Conservation (phyloP, 106 monocot species). For the Dendrobium officinale region DNA sequence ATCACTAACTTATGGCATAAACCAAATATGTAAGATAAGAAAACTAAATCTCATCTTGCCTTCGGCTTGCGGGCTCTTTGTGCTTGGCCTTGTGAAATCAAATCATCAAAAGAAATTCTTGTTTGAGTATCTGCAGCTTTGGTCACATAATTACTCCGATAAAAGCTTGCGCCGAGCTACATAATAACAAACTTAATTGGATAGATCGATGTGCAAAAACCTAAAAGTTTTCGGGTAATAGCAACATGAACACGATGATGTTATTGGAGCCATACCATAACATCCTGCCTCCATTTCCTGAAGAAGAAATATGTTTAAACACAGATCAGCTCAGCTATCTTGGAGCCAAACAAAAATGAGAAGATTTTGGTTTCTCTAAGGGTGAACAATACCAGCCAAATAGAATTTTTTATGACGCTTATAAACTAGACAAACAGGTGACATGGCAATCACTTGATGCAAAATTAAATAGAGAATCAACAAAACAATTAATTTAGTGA, state of each 20-base stretch:
- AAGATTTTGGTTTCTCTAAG: background rate
- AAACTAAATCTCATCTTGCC: conserved; percentile 1
- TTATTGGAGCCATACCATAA: background rate
- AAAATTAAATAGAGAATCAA: background rate
- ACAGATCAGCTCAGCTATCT: background rate
- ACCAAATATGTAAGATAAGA: background rate
- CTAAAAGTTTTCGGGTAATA: background rate
- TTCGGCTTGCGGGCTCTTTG: background rate
- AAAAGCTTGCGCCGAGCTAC: conserved; percentile 1
- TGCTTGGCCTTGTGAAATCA: background rate
- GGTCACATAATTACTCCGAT: background rate
- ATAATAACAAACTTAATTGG: background rate
- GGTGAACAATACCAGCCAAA: background rate
- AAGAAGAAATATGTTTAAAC: background rate
- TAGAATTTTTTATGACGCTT: background rate
- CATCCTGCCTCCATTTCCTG: background rate
- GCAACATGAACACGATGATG: background rate
- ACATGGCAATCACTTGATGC: background rate
- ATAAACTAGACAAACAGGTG: background rate
- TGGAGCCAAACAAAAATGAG: background rate
- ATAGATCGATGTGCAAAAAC: background rate
- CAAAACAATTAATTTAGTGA: background rate
- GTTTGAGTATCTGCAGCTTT: background rate
- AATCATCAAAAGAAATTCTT: background rate
- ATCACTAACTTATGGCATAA: background rate